Evolutionary conservation across 495 filamentous ascomycete species (phyloP), one percentile per base, ranked within the genome.

Genomic region (Aspergillus diversus): DNA sequence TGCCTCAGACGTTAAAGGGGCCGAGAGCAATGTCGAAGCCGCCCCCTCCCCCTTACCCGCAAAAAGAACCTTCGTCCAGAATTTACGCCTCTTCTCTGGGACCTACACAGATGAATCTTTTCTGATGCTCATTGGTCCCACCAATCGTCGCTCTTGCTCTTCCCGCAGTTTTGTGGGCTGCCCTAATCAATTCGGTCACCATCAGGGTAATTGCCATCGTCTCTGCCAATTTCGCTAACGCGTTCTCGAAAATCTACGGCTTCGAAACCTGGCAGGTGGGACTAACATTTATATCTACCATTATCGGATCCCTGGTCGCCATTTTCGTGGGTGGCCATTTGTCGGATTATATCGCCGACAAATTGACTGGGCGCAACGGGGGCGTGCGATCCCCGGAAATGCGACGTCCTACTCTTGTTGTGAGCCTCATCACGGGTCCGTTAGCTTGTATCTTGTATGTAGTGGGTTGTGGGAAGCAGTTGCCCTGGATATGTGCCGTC

Each of bases 341-440:
- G 21, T 17, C 17, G 0, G 33, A 13, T n/a, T 54, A 32, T 33
- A 13, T 33, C 15, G 51, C 17, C 6, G 51, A 31, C 3, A 27
- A 7, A 17, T 73, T 84, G 50, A 84, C 84, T 5, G 74, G 72
- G 64, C 71, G 80, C 32, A 84, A 84, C 63, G 63, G 73, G 3
- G 84, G 84, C 17, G 75, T 86, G 21, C 69, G 82, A 6, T 79
- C 83, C 37, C 84, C 84, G 3, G 84, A 86, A 62, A 84, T 86
- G 79, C 75, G 84, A 17, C 74, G 84, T 11, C 73, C 80, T 0
- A 76, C 77, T 47, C 31, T 54, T 5, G 8, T 54, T n/a, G 8
- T 33, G 13, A 31, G 17, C 15, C 17, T 31, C 3, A 33, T 54
- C 33, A 13, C 17, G 5, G 51, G 27, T 5, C 51, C 51, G 1